Evolutionary conservation across 805 yeast genomes (phyloP), one percentile per base, ranked within the genome.

Genomic region (Lachancea sp.): DNA sequence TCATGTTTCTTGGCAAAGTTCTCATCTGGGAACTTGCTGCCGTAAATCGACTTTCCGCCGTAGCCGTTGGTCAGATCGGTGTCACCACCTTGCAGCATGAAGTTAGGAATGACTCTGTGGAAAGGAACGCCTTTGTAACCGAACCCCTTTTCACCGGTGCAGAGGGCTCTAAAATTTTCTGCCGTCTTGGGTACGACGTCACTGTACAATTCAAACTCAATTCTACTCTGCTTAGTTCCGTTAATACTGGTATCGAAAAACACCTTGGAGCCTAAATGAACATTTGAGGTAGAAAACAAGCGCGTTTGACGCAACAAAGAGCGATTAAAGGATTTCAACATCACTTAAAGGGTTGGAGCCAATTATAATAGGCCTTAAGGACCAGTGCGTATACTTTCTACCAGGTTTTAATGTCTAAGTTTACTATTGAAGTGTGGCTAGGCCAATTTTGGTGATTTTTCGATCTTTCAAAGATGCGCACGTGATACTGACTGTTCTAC

Each of bases 21-120:
- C 68, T 68, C 72, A 40, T 68, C 71, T 28, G 72, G 68, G 52
- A 78, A 77, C 50, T 75, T 78, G 51, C 69, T 69, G 55, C 90
- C 92, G 65, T 83, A 83, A 66, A 83, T 83, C 35, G 88, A 81
- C 67, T 79, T 80, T 64, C 97, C 97, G 64, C 97, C 97, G 55
- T 83, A 79, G 54, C 97, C 97, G 65, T 84, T 80, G 67, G 85
- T 82, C 69, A 72, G 68, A 62, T 87, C 83, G 70, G 83, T 80
- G 69, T 83, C 92, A 72, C 90, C 90, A 64, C 89, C 97, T 75
- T 89, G 97, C 64, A 90, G 74, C 97, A 89, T 89, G 75, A 89
- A 89, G 67, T 83, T 80, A 51, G 96, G 95, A 56, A 87, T 86
- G 52, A 87, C 86, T 73, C 95, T 81, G 80, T 87, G 96, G 87